Base-by-base conservation (phyloP, 2,329 filamentous ascomycete species). In the Xylariomycetidae sp. region DNA sequence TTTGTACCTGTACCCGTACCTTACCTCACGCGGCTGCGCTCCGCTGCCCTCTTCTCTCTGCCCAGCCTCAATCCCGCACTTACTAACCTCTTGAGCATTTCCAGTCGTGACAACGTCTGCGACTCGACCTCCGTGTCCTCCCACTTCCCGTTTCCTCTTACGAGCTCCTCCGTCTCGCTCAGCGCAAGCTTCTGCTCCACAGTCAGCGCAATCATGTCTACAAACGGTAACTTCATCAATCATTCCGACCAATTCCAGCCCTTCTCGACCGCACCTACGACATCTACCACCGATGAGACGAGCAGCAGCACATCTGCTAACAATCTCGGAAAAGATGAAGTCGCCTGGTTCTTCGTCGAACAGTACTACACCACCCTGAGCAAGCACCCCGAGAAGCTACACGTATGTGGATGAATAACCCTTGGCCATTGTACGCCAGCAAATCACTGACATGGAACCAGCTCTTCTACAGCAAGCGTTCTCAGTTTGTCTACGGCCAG, bases 281-380 rank as follows among this genome's bases (percentile, higher is more conserved):
- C 53, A 39, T 58, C 58, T 35, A 25, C 50, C 24, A 41, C 46
- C 34, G 54, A 49, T 42, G 50, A 56, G 53, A 40, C 49, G 53
- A 43, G 46, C 54, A 42, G 34, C 28, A 25, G 40, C 22, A 45
- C 35, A 29, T 32, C 49, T 35, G 65, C 60, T 51, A 65, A 56
- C 56, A 69, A 74, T 50, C 64, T 78, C 25, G 70, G 72, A 52
- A 95, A 95, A 70, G 88, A 95, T 60, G 87, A 96, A 68, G 88
- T 98, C 49, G 92, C 88, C 63, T 98, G 92, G 92, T 96, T 90
- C 69, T 98, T 98, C 52, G 92, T 98, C 38, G 89, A 96, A 75
- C 88, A 95, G 65, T 98, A 95, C 73, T 98, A 98, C 68, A 96
- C 86, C 50, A 98, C 88, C 42, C 69, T 98, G 57, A 95, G 89